phyloP scores from a whole-genome alignment of 2,329 filamentous ascomycete genomes.

The Clonostachys sp. region DNA sequence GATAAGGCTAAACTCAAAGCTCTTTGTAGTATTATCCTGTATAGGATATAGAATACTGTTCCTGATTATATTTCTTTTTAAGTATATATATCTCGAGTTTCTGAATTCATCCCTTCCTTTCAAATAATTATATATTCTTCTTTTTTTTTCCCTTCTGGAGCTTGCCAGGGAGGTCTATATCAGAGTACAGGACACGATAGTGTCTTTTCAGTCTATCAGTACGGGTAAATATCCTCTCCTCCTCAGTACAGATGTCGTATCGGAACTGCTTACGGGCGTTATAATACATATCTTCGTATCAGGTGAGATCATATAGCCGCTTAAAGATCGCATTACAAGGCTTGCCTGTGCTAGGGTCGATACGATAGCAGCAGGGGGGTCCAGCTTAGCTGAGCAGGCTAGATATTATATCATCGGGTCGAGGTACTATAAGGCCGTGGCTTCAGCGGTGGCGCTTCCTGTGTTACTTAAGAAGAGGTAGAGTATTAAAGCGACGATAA shows the following conservation, averaged over 20 bases:
- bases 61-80: no score
- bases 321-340: conserved; percentile 94
- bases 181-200: conserved; percentile 89
- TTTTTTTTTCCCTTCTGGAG: conserved; percentile 13
- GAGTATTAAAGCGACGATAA: conserved; percentile 81
- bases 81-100: no score
- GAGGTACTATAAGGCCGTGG: conserved; percentile 31
- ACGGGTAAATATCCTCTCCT: conserved; percentile 96
- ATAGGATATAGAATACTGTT: no score
- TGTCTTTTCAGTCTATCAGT: conserved; percentile 93
- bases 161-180: conserved; percentile 72
- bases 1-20: no score
- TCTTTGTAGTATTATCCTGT: no score
- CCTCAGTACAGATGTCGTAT: conserved; percentile 88
- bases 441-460: conserved; percentile 85
- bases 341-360: conserved; percentile 93
- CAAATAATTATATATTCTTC: no score
- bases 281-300: conserved; percentile 97
- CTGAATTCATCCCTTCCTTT: no score
- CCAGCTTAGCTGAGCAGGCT: conserved; percentile 75
- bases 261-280: conserved; percentile 90
- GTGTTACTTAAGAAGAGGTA: conserved; percentile 84
- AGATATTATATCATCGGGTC: conserved; percentile 36
- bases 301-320: conserved; percentile 89
- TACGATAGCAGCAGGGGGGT: conserved; percentile 86